Evolutionary conservation across 352 stramenopile genomes (phyloP), one percentile per base, ranked within the genome.

Genomic region (Globisporangium alternatum): DNA sequence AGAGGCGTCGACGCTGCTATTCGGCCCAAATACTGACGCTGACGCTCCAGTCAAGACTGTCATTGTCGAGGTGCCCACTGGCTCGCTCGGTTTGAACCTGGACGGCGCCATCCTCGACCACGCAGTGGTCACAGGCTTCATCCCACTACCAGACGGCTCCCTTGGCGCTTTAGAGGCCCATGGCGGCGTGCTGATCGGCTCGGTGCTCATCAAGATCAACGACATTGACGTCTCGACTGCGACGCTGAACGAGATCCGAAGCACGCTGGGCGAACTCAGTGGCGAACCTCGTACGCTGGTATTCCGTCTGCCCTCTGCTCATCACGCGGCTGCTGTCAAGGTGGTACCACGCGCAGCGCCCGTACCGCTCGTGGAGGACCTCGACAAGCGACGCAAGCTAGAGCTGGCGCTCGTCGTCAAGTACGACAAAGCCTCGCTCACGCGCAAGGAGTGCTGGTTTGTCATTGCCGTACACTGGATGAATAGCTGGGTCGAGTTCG

Each of bases 401-500:
- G 83, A 93, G 61, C 62, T 91, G 0, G 62, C 70, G 54, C 66
- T 91, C 28, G 57, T 93, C 33, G 76, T 87, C 59, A 80, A 71
- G 39, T 71, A 76, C 63, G 83, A 93, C 67, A 64, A 68, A 43
- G 74, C 74, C 41, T 76, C 75, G 58, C 63, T 91, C 58, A 79
- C 77, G 60, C 80, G 77, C 41, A 78, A 80, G 62, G 80, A 93
- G 74, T 91, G 80, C 74, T 93, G 83, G 83, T 76, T 93, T 56
- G 62, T 86, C 8, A 56, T 93, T 25, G 66, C 86, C 44, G 69
- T 71, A 9, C 60, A 76, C 49, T 93, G 83, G 83, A 89, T 93
- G 71, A 74, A 78, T 51, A 72, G 72, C 15, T 93, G 83, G 83
- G 76, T 76, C 19, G 58, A 66, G 0, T 93, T 83, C 59, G 83